phyloP scores from a whole-genome alignment of 805 yeast genomes.

The Starmera caribaea region DNA sequence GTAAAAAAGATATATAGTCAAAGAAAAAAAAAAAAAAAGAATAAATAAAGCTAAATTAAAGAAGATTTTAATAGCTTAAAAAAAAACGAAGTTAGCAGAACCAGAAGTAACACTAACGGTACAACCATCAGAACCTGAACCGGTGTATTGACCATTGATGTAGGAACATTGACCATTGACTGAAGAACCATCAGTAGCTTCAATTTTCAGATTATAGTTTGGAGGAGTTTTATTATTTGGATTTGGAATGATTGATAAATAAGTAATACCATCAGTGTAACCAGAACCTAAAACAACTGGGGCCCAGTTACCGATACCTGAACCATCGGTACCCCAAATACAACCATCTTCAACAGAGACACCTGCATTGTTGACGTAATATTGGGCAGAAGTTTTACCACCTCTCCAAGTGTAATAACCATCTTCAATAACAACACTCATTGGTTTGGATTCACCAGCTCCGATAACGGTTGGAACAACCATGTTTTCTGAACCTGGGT shows the following conservation, averaged over 20 bases:
- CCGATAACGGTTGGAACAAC: slow-evolving; percentile 79
- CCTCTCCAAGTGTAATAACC: slow-evolving; percentile 79
- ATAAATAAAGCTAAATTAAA: too few species aligned
- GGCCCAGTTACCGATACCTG: slow-evolving; percentile 96
- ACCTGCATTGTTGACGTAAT: slow-evolving; percentile 96
- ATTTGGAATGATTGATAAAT: slow-evolving; percentile 88
- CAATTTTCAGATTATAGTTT: slow-evolving; percentile 70
- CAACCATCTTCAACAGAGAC: slow-evolving; percentile 85
- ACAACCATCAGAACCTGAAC: slow-evolving; percentile 67
- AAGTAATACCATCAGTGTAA: slow-evolving; percentile 51
- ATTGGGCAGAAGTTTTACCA: slow-evolving; percentile 82
- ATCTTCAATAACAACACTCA: slow-evolving; percentile 73
- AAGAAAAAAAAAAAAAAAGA: too few species aligned
- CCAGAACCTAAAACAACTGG: slow-evolving; percentile 95
- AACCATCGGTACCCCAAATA: slow-evolving; percentile 77
- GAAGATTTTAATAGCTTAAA: slow-evolving; percentile 15
- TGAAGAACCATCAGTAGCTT: slow-evolving; percentile 50
- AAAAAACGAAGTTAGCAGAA: slow-evolving; percentile 51
- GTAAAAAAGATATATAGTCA: too few species aligned
- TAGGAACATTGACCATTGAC: slow-evolving; percentile 69
- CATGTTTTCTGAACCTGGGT: slow-evolving; percentile 99
- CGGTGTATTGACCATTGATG: slow-evolving; percentile 66
- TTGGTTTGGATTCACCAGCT: slow-evolving; percentile 55
- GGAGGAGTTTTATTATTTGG: slow-evolving; percentile 69
- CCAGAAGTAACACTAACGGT: slow-evolving; percentile 60